Evolutionary conservation across 495 filamentous ascomycete genomes (phyloP).

Genomic region (Trichoderma reesei): DNA sequence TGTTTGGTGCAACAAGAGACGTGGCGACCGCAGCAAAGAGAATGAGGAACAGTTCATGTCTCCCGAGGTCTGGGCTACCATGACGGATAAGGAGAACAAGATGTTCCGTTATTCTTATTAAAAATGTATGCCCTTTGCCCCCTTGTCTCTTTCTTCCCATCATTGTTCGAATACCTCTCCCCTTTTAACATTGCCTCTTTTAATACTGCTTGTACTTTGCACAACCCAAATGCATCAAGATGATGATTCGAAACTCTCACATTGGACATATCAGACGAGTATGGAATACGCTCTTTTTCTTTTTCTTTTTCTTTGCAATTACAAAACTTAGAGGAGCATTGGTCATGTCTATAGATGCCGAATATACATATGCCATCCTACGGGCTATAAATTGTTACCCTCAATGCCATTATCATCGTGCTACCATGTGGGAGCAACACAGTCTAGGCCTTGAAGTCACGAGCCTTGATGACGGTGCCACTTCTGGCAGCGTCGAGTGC

Average conservation of each 20-base stretch:
- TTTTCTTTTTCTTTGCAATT: too few species aligned
- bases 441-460: neutral
- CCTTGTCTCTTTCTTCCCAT: too few species aligned
- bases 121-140: neutral
- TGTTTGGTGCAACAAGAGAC: conserved; percentile 27
- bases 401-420: neutral
- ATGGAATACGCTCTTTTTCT: neutral
- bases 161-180: too few species aligned
- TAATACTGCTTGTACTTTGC: neutral
- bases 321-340: neutral
- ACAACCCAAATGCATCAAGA: neutral
- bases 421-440: too few species aligned
- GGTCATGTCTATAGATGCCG: neutral
- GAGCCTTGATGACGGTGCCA: neutral
- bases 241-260: neutral
- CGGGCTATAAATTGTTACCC: neutral
- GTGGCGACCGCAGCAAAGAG: conserved; percentile 17
- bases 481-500: neutral
- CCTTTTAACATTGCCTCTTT: neutral
- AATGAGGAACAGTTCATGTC: conserved; percentile 22
- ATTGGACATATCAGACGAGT: neutral
- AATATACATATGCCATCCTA: neutral
- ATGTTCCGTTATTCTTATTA: conserved; percentile 28
- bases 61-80: conserved; percentile 25
- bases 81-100: conserved; percentile 33